These are phyloP conservation scores for Nepenthes mirabilis DNA, from an alignment of 148 eudicot species.

Conservation along the genomic window DNA sequence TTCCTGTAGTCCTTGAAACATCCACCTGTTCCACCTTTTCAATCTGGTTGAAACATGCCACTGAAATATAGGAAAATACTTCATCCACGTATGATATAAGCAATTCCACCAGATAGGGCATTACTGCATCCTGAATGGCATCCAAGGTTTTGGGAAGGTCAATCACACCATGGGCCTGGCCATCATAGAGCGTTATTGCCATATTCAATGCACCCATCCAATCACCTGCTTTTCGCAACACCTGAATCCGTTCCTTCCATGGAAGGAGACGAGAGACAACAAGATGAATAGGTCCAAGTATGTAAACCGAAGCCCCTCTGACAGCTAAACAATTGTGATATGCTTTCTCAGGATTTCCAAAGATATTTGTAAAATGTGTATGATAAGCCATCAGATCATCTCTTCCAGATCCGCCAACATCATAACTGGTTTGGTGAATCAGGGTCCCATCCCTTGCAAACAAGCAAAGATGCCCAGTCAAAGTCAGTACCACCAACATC, in stretches of 20 bases:
- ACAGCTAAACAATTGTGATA: slow-evolving; percentile 75
- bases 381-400: slow-evolving; percentile 75
- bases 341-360: slow-evolving; percentile 91
- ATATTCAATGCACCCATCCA: slow-evolving; percentile 99
- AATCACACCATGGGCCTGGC: slow-evolving; percentile 80
- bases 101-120: slow-evolving; percentile 75
- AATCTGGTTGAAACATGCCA: slow-evolving; percentile 67
- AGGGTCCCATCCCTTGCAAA: slow-evolving; percentile 74
- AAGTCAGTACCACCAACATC: slow-evolving; percentile 85
- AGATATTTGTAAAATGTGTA: slow-evolving; percentile 57
- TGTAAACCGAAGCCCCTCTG: slow-evolving; percentile 74
- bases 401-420: slow-evolving; percentile 42
- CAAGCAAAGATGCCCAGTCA: slow-evolving; percentile 68
- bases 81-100: slow-evolving; percentile 81
- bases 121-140: slow-evolving; percentile 51
- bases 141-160: slow-evolving; percentile 69
- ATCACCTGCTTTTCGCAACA: slow-evolving; percentile 80
- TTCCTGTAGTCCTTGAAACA: slow-evolving; percentile 16
- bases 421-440: slow-evolving; percentile 81
- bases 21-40: slow-evolving; percentile 34
- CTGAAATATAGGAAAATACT: slow-evolving; percentile 87
- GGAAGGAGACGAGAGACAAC: slow-evolving; percentile 74
- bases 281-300: slow-evolving; percentile 69
- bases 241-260: slow-evolving; percentile 89
- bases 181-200: slow-evolving; percentile 88